Base-by-base conservation (phyloP, 108 stramenopile species). In the Pseudonitzschia multistriata region DNA sequence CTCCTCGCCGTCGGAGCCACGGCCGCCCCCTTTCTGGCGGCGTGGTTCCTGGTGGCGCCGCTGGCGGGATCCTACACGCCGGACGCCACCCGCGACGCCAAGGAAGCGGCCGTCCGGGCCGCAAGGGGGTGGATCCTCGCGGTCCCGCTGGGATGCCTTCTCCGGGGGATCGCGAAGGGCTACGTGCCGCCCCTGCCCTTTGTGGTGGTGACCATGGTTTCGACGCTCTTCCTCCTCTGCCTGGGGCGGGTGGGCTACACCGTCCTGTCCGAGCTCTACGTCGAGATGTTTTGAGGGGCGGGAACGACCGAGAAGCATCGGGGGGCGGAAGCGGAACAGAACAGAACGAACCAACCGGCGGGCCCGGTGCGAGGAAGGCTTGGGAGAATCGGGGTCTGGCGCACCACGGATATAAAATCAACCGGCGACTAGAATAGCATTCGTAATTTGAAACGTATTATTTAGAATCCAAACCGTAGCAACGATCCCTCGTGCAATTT, bases 111-210 rank as follows among this genome's bases (percentile, higher is more conserved):
- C 22, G 71, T 81, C 3, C 47, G 55, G 36, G 48, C 79, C 13
- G 83, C 67, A 17, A 80, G 81, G 53, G 88, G 81, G 28, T 89
- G 85, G 85, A 75, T 71, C 50, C 56, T 89, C 8, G 83, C 88
- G 17, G 48, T 86, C 65, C 88, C 88, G 25, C 42, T 86, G 37
- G 88, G 85, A 19, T 78, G 81, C 72, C 79, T 60, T 1, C 55
- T 86, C 34, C 55, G 88, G 49, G 88, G 83, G 5, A 33, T 82
- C 11, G 72, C 83, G 49, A 86, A 86, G 72, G 88, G 88, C 42
- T 89, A 89, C 54, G 79, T 82, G 5, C 85, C 88, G 11, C 88
- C 88, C 28, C 35, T 76, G 21, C 75, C 84, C 1, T 86, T 89
- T 68, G 77, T 85, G 5, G 61, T 89, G 49, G 88, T 88, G 37